Percentiles rank a stretch among this genome's conserved stretches.
phyloP scores from a whole-genome alignment of 2,329 filamentous ascomycete genomes.

The Hymenoscyphus scutula region DNA sequence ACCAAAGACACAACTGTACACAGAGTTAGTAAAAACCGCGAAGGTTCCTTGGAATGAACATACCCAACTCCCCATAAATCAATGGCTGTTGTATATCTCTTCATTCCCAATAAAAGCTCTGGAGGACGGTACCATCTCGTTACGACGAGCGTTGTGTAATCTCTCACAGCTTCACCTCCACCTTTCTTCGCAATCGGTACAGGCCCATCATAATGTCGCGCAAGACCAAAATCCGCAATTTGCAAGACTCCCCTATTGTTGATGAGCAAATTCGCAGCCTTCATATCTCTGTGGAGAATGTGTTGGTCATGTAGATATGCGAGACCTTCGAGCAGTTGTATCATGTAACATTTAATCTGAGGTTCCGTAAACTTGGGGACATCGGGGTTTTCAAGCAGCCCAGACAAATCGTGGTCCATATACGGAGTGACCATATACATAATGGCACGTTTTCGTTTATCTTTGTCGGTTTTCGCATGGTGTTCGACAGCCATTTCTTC shows the following conservation, averaged over 20 bases:
- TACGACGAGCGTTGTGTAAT: conserved; percentile 96
- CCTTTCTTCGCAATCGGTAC: conserved; percentile 74
- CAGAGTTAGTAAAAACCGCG: conserved; percentile 27
- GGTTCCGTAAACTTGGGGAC: conserved; percentile 76
- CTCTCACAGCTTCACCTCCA: conserved; percentile 79
- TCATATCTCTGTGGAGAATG: conserved; percentile 97
- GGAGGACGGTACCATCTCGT: conserved; percentile 97
- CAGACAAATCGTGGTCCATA: conserved; percentile 98
- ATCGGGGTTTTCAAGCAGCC: conserved; percentile 89
- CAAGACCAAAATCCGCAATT: conserved; percentile 95
- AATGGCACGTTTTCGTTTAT: conserved; percentile 77
- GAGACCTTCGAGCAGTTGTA: conserved; percentile 86
- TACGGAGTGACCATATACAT: conserved; percentile 99
- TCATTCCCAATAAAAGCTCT: conserved; percentile 82
- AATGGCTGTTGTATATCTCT: conserved; percentile 93
- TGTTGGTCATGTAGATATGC: conserved; percentile 85
- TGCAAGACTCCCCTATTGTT: conserved; percentile 91
- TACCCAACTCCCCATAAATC: conserved; percentile 98
- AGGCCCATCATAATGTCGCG: conserved; percentile 85
- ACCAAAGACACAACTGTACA: conserved; percentile 82
- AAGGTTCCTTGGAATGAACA: conserved; percentile 34
- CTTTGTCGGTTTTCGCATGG: conserved; percentile 48
- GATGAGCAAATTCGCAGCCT: conserved; percentile 95
- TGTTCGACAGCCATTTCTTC: conserved; percentile 97
- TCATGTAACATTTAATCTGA: conserved; percentile 97